Percentiles rank a stretch among this genome's conserved stretches.
These are phyloP conservation scores for Penicillium sp. DNA, from an alignment of 2,329 filamentous ascomycete species.

Conservation along the genomic window DNA sequence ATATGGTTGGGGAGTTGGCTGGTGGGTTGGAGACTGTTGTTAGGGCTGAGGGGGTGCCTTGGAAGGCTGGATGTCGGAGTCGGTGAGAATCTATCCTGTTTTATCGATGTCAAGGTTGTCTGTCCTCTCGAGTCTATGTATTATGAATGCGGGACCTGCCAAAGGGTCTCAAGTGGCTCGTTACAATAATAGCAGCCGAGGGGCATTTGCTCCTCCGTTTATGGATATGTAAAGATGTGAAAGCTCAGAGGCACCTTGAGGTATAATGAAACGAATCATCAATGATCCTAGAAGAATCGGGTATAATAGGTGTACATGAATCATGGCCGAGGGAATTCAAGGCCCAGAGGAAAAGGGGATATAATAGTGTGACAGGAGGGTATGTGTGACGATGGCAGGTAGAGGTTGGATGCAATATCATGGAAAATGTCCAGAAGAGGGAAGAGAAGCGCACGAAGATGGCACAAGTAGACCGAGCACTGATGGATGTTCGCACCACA, in stretches of 20 bases:
- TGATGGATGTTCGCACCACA: neutral
- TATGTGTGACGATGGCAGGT: neutral
- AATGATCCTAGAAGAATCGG: slow-evolving; percentile 13
- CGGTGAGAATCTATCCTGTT: neutral
- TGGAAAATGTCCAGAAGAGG: neutral
- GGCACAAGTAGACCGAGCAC: neutral
- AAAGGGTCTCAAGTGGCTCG: neutral
- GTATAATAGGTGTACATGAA: slow-evolving; percentile 27
- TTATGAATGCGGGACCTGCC: no score
- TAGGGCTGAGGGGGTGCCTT: slow-evolving; percentile 62
- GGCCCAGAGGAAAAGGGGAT: neutral
- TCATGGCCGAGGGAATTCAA: slow-evolving; percentile 14
- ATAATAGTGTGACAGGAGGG: neutral
- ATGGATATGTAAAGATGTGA: neutral
- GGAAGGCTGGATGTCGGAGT: slow-evolving; percentile 21
- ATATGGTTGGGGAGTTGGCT: slow-evolving; percentile 60
- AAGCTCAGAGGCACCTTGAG: neutral
- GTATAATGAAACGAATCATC: neutral
- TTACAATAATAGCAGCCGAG: neutral
- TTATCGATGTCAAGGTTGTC: neutral
- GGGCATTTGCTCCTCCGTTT: neutral
- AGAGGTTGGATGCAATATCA: neutral
- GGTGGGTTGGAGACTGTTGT: slow-evolving; percentile 79
- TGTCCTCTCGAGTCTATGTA: neutral
- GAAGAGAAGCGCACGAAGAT: neutral